Evolutionary conservation across 2,329 filamentous ascomycete genomes (phyloP).

Genomic region (Hypoxylon sp.): DNA sequence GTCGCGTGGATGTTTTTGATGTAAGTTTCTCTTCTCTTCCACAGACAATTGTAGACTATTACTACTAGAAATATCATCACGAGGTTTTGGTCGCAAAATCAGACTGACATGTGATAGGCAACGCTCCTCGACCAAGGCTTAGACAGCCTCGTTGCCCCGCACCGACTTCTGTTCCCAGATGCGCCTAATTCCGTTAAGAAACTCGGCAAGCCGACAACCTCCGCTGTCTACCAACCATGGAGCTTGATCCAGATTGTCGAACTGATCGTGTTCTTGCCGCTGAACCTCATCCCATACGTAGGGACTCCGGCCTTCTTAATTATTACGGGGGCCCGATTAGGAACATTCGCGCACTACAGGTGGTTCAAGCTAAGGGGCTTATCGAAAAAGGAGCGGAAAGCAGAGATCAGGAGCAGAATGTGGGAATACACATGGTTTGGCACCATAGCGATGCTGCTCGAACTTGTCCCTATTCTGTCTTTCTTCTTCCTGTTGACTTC

Average conservation of each 20-base stretch:
- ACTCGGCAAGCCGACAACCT: conserved; percentile 83
- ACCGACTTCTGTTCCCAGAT: conserved; percentile 76
- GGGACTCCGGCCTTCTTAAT: conserved; percentile 89
- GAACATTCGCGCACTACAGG: conserved; percentile 90
- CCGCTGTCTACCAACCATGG: conserved; percentile 88
- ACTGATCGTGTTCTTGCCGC: conserved; percentile 81
- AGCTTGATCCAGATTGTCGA: conserved; percentile 92
- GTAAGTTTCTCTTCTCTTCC: conserved; percentile 61
- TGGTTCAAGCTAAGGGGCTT: conserved; percentile 88
- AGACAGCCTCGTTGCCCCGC: conserved; percentile 75
- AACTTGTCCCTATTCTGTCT: conserved; percentile 90
- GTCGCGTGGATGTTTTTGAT: conserved; percentile 86
- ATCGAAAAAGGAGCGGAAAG: conserved; percentile 79
- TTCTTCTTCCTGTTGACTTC: conserved; percentile 95
- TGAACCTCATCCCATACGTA: conserved; percentile 88
- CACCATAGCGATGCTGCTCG: conserved; percentile 83
- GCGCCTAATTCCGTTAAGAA: conserved; percentile 81
- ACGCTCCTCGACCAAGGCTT: conserved; percentile 83
- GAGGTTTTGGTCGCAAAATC: not conserved
- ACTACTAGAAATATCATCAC: not conserved
- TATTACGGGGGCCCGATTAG: conserved; percentile 87
- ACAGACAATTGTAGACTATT: not conserved
- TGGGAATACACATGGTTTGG: conserved; percentile 97
- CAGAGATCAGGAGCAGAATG: conserved; percentile 74
- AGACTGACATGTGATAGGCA: conserved; percentile 60